phyloP scores from a whole-genome alignment of 2,329 filamentous ascomycete species.

The Fusarium mundagurra region DNA sequence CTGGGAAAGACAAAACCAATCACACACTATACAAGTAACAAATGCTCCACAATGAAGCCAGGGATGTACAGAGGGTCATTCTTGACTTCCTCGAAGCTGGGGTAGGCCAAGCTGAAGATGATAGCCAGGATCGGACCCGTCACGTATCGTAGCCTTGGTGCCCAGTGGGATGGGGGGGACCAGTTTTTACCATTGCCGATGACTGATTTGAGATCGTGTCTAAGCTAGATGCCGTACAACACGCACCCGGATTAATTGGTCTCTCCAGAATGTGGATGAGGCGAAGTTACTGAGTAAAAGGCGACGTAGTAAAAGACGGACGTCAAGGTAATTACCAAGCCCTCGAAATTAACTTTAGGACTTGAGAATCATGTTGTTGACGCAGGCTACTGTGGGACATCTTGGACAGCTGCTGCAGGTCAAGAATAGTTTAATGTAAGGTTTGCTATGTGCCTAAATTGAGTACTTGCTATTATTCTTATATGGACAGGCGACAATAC shows the following conservation, averaged over 20 bases:
- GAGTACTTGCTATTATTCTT: no score
- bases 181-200: neutral
- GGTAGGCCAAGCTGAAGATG: neutral
- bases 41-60: neutral
- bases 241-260: rapidly evolving
- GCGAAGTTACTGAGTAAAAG: neutral
- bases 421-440: no score
- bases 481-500: rapidly evolving
- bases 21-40: neutral
- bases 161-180: neutral
- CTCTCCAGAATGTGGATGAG: rapidly evolving
- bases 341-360: no score
- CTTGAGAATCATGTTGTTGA: no score
- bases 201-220: neutral
- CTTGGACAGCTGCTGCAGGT: no score
- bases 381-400: no score
- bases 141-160: neutral
- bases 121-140: neutral
- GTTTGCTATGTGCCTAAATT: no score
- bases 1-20: neutral
- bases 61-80: neutral
- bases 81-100: neutral
- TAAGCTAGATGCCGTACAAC: neutral
- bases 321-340: no score
- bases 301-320: neutral